Evolutionary conservation across 116 monocot genomes (phyloP).

Genomic region (Thalassia testudinum): DNA sequence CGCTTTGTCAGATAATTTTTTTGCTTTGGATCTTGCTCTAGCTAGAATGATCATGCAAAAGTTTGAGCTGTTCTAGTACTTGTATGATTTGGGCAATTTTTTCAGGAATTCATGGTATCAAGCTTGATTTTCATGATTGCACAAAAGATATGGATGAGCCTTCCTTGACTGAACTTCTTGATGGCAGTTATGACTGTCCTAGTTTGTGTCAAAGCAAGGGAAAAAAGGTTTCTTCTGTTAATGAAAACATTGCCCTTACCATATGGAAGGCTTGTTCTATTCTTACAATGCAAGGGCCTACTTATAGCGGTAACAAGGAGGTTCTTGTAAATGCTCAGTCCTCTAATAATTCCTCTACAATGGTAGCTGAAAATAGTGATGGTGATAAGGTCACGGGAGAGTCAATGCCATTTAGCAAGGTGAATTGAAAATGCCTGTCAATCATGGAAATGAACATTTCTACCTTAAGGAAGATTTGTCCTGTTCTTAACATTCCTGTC

Average conservation of each 20-base stretch:
- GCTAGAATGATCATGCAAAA: too few relatives aligned
- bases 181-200: slow-evolving; percentile 41
- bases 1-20: too few relatives aligned
- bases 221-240: slow-evolving; percentile 27
- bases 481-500: neutral
- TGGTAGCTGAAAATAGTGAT: slow-evolving; percentile 20
- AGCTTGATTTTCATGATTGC: slow-evolving; percentile 38
- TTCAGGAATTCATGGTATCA: slow-evolving; percentile 53
- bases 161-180: slow-evolving; percentile 57
- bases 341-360: slow-evolving; percentile 12
- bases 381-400: slow-evolving; percentile 22
- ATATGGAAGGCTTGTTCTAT: slow-evolving; percentile 48
- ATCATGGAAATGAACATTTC: slow-evolving; percentile 1
- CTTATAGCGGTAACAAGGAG: slow-evolving; percentile 14
- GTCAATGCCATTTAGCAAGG: slow-evolving; percentile 23
- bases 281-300: slow-evolving; percentile 19
- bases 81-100: too few relatives aligned
- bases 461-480: too few relatives aligned
- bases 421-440: neutral
- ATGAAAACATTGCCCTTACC: slow-evolving; percentile 40
- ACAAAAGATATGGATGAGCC: slow-evolving; percentile 48
- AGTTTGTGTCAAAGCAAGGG: slow-evolving; percentile 37
- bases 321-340: slow-evolving; percentile 5
- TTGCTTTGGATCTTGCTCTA: too few relatives aligned
- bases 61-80: too few relatives aligned